phyloP scores from a whole-genome alignment of 2,329 filamentous ascomycete genomes.

The Venturia nashicola region DNA sequence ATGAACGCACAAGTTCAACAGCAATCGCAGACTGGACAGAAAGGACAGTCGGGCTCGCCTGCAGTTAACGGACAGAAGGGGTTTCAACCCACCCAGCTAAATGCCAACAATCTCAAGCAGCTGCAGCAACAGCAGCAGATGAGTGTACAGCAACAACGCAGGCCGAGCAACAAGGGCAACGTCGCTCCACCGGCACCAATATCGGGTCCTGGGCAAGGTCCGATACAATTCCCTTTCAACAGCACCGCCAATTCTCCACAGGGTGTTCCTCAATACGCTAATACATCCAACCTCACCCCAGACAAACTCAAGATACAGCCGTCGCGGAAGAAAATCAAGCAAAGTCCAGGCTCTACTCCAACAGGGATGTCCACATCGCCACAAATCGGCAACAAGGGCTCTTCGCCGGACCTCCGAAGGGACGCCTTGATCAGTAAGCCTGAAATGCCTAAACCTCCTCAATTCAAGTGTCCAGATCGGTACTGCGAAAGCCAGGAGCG shows the following conservation, averaged over 20 bases:
- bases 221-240: constrained; percentile 3
- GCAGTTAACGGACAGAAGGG: neutral
- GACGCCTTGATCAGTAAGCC: neutral
- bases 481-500: neutral
- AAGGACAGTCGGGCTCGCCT: neutral
- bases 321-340: constrained; percentile 9
- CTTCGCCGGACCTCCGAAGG: constrained; percentile 1
- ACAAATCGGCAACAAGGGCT: neutral
- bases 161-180: constrained; percentile 1
- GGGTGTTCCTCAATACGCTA: constrained; percentile 8
- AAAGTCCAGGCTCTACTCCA: neutral
- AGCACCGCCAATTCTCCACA: constrained; percentile 1
- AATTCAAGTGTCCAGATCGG: constrained; percentile 8
- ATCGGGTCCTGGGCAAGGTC: neutral
- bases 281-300: neutral
- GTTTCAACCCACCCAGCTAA: neutral
- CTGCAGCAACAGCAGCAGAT: constrained; percentile 8
- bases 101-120: constrained; percentile 8
- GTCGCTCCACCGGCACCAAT: constrained; percentile 9
- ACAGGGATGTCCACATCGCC: neutral
- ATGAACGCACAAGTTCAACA: neutral
- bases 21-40: neutral
- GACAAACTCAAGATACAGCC: constrained; percentile 10
- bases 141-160: constrained; percentile 1
- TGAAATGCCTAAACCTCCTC: neutral